Percentiles rank a stretch among this genome's conserved stretches.
Conservation (phyloP, 2,329 filamentous ascomycete genomes). For the Nigrograna mackinnonii region DNA sequence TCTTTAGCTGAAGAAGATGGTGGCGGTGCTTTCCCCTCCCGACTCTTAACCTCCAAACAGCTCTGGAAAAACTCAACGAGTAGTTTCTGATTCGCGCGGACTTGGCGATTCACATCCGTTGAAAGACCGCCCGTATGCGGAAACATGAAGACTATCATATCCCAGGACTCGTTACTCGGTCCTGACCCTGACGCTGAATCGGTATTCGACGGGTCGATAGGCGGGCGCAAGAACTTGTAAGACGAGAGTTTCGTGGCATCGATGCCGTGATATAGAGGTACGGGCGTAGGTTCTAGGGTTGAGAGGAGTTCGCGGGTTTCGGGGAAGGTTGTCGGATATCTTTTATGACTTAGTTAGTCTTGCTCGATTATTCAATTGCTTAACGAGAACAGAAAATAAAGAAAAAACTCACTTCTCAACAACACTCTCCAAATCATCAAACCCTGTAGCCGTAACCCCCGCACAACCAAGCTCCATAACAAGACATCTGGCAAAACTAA, state of each 20-base stretch:
- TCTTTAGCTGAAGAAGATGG: conserved; percentile 1
- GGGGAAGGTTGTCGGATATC: conserved; percentile 50
- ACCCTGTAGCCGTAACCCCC: conserved; percentile 70
- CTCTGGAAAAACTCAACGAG: conserved; percentile 34
- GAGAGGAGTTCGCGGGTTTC: conserved; percentile 31
- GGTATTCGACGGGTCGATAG: conserved; percentile 10
- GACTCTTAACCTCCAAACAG: conserved; percentile 17
- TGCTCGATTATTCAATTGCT: too few species aligned
- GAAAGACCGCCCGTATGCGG: conserved; percentile 91
- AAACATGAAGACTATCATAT: conserved; percentile 93
- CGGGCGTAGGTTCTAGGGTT: conserved; percentile 35
- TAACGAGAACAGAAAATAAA: background rate
- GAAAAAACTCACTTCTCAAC: conserved; percentile 30
- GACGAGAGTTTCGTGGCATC: conserved; percentile 63
- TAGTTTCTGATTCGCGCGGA: conserved; percentile 70
- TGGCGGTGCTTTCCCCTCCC: background rate
- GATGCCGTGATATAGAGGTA: conserved; percentile 55
- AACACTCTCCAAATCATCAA: conserved; percentile 64
- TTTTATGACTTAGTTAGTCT: conserved; percentile 62
- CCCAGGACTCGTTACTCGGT: conserved; percentile 57
- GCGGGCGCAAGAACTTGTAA: conserved; percentile 29
- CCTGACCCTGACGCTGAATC: background rate
- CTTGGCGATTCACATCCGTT: conserved; percentile 93
- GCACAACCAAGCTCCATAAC: conserved; percentile 67
- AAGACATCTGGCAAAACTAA: conserved; percentile 74